Evolutionary conservation across 202 grass and related monocot species (phyloP).

Genomic region (Panicum hallii): DNA sequence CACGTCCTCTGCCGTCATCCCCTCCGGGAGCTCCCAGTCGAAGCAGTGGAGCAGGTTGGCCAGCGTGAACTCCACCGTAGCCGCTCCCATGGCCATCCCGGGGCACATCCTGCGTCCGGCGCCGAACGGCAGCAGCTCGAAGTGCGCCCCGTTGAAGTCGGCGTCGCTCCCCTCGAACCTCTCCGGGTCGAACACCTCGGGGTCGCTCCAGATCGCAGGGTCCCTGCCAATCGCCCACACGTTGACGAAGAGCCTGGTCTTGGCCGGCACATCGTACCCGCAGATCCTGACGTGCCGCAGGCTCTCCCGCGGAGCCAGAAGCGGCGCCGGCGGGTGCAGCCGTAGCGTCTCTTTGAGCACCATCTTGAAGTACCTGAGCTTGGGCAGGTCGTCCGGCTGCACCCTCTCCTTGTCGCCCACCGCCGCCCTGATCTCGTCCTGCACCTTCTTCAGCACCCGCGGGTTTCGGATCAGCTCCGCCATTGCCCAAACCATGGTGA

Average conservation of each 20-base stretch:
- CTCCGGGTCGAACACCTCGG: slow-evolving; percentile 49
- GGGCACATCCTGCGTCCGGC: slow-evolving; percentile 63
- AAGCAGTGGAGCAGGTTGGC: slow-evolving; percentile 61
- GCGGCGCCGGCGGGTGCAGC: slow-evolving; percentile 44
- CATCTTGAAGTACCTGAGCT: slow-evolving; percentile 53
- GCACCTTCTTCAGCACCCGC: slow-evolving; percentile 39
- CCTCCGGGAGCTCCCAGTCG: slow-evolving; percentile 56
- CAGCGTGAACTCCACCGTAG: slow-evolving; percentile 43
- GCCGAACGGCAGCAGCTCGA: slow-evolving; percentile 62
- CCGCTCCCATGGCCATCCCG: slow-evolving; percentile 35
- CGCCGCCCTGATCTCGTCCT: slow-evolving; percentile 42
- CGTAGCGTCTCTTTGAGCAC: slow-evolving; percentile 57
- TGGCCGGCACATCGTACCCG: slow-evolving; percentile 50
- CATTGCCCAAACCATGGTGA: slow-evolving; percentile 56
- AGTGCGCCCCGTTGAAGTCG: slow-evolving; percentile 29
- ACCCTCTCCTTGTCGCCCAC: slow-evolving; percentile 46
- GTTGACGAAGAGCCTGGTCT: slow-evolving; percentile 46
- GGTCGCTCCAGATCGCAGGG: slow-evolving; percentile 14
- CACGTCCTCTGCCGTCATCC: slow-evolving; percentile 14
- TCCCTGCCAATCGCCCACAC: slow-evolving; percentile 57
- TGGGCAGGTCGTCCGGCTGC: slow-evolving; percentile 35
- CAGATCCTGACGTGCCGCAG: slow-evolving; percentile 22
- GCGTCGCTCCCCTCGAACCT: slow-evolving; percentile 32
- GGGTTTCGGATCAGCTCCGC: slow-evolving; percentile 53
- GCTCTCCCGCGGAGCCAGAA: slow-evolving; percentile 44